Conservation (phyloP, 1,139 yeast species). For the Hyphopichia pseudoburtonii region DNA sequence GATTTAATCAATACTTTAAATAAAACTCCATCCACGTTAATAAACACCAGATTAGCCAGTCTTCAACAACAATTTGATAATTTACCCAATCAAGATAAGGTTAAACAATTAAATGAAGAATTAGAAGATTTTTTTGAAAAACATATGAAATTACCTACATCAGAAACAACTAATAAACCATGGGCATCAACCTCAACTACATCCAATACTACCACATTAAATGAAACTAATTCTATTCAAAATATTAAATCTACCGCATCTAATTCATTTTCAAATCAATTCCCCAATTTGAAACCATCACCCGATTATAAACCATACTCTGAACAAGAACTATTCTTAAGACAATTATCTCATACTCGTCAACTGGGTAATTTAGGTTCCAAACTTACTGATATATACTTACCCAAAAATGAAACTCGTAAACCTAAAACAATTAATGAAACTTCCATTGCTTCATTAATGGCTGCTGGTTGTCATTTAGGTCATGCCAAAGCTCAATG, state of each 20-base stretch:
- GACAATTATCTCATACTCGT: conserved; percentile 59
- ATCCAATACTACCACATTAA: neutral
- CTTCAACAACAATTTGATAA: conserved; percentile 32
- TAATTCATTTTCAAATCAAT: conserved; percentile 29
- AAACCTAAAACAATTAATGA: conserved; percentile 58
- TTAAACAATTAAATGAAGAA: conserved; percentile 43
- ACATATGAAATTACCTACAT: conserved; percentile 34
- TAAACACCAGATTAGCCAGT: conserved; percentile 28
- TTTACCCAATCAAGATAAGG: conserved; percentile 30
- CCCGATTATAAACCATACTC: conserved; percentile 57
- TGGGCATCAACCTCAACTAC: conserved; percentile 23
- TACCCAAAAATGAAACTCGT: conserved; percentile 65
- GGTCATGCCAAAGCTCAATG: conserved; percentile 84
- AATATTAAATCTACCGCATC: conserved; percentile 32
- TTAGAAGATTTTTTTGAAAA: conserved; percentile 39
- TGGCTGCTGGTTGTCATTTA: conserved; percentile 93
- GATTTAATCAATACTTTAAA: conserved; percentile 34
- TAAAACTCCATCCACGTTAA: conserved; percentile 32
- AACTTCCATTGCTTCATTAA: conserved; percentile 62
- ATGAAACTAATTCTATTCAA: neutral
- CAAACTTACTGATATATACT: conserved; percentile 57
- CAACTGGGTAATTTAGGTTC: conserved; percentile 64
- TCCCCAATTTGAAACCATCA: conserved; percentile 43
- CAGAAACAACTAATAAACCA: conserved; percentile 33
- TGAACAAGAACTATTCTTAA: conserved; percentile 69